Evolutionary conservation across 164 flowering plant genomes (phyloP).

Genomic region (Vitis cinerea): DNA sequence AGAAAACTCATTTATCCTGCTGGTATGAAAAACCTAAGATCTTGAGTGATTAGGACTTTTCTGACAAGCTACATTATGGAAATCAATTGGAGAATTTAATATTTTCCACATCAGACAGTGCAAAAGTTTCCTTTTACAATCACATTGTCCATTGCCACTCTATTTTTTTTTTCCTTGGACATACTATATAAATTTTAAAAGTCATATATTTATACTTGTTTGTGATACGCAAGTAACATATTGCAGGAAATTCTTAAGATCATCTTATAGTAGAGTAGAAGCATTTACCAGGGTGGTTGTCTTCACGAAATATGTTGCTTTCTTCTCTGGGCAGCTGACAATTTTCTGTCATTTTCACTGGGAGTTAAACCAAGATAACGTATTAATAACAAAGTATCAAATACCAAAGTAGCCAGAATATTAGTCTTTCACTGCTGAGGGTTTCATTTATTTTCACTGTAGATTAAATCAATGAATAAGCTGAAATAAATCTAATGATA

Average conservation of each 20-base stretch:
- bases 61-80: background rate
- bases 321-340: slow-evolving; percentile 24
- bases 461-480: background rate
- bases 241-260: background rate
- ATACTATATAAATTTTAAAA: too few species aligned
- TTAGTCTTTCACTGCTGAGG: background rate
- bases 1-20: background rate
- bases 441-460: too few species aligned
- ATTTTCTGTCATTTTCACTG: slow-evolving; percentile 16
- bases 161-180: too few species aligned
- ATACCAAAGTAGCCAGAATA: too few species aligned
- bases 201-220: too few species aligned
- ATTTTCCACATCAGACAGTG: background rate
- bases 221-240: too few species aligned
- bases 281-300: slow-evolving; percentile 15
- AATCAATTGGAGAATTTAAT: background rate
- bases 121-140: too few species aligned
- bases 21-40: background rate
- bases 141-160: too few species aligned
- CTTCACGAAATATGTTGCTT: slow-evolving; percentile 19
- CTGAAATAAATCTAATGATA: background rate
- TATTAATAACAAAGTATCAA: background rate
- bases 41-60: background rate
- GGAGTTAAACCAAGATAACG: background rate
- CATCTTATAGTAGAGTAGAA: background rate